Evolutionary conservation across 129 eudicot genomes (phyloP), one percentile per base, ranked within the genome.

Genomic region (Arctium lappa): DNA sequence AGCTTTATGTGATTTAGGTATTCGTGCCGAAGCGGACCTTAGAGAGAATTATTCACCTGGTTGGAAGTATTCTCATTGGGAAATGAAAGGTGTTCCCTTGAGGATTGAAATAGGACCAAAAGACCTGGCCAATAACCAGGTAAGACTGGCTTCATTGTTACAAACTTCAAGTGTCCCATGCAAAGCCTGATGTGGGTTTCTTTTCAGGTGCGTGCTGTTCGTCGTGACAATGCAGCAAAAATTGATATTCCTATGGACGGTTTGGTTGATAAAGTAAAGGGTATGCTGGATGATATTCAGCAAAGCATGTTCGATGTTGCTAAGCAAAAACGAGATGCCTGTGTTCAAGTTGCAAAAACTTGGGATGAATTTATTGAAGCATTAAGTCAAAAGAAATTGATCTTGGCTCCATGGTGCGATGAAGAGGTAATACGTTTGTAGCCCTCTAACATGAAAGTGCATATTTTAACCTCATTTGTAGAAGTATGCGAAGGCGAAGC

Each of bases 1-100:
- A 71, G 72, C 88, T 48, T 81, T 94, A 85, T 84, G 85, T 81
- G 92, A 89, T 77, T 84, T 89, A 2, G 98, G 98, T 48, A 70
- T 94, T 46, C 90, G 95, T 70, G 97, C 90, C n/a, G 97, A 94
- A 80, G 86, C 95, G 1, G 98, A 94, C 81, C 92, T 88, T 32
- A 88, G 98, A 79, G 98, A 92, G 79, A 94, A 94, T 62, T 92
- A 92, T 79, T 91, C 97, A 16, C 98, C 98, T 72, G 98, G 98
- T 5, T 94, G 98, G 98, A 94, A 94, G 89, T 94, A 94, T 73
- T 94, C 98, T 53, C 89, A 94, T 9, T 94, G 98, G 98, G 98
- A 94, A 88, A 85, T 94, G 97, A 92, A 92, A 85, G 98, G 98
- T 72, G 98, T 94, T 76, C 98, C 98, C 63, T 82, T 94, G 60